phyloP scores from a whole-genome alignment of 768 basidiomycete genomes.

The Clitopilus hobsonii region DNA sequence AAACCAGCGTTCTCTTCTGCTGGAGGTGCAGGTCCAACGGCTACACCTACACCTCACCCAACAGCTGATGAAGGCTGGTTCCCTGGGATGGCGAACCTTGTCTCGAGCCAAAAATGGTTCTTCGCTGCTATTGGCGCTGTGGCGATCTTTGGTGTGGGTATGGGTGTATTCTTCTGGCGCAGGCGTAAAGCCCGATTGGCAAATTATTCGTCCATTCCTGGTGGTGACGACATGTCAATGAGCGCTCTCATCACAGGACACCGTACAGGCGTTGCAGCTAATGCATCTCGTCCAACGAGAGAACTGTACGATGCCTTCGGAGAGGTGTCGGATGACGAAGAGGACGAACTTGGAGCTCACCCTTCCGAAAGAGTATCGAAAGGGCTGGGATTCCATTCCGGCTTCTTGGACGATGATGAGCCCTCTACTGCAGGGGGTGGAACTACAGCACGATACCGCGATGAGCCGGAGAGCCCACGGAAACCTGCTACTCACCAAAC shows the following conservation, averaged over 20 bases:
- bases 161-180: constrained; percentile 77
- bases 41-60: constrained; percentile 31
- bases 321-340: constrained; percentile 80
- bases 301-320: constrained; percentile 98
- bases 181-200: constrained; percentile 42
- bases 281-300: constrained; percentile 56
- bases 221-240: constrained; percentile 75
- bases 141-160: constrained; percentile 63
- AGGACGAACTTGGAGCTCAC: constrained; percentile 57
- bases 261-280: constrained; percentile 18
- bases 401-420: constrained; percentile 80
- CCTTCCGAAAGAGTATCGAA: constrained; percentile 27
- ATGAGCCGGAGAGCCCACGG: constrained; percentile 41
- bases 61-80: constrained; percentile 85
- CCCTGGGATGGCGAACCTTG: constrained; percentile 67
- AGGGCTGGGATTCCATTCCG: constrained; percentile 65
- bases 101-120: constrained; percentile 83
- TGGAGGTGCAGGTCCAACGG: constrained; percentile 21
- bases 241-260: constrained; percentile 47
- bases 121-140: constrained; percentile 83
- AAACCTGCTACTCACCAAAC: constrained; percentile 11
- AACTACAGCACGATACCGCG: constrained; percentile 38
- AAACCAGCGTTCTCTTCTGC: constrained; percentile 62
- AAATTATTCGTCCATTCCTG: constrained; percentile 57
- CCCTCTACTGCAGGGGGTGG: constrained; percentile 27